A percentile compares a stretch with the other conserved stretches of the same genome.
Conservation (phyloP, 257 asterid genomes). For the Fraxinus cuspidata region DNA sequence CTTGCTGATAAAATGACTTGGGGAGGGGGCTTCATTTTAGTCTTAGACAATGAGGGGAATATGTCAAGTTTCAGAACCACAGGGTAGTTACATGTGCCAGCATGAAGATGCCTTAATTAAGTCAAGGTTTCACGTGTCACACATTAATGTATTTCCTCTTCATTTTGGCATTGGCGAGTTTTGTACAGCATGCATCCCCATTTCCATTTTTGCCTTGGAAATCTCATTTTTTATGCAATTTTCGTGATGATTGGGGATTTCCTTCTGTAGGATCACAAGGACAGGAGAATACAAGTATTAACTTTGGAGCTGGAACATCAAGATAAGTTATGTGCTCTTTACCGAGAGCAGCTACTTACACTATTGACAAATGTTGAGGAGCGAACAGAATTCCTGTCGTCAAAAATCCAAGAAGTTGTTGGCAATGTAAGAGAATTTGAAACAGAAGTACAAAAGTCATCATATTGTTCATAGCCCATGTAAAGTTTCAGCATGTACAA, state of each 20-base stretch:
- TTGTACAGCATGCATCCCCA: not conserved
- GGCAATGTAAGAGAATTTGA: slow-evolving; percentile 33
- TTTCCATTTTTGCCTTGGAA: not conserved
- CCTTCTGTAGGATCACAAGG: slow-evolving; percentile 33
- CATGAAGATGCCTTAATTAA: not conserved
- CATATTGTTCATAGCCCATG: not conserved
- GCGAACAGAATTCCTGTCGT: slow-evolving; percentile 29
- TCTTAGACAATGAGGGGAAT: not conserved
- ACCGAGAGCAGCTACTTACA: slow-evolving; percentile 30
- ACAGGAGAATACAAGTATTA: slow-evolving; percentile 34
- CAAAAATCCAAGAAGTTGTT: slow-evolving; percentile 29
- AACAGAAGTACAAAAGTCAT: slow-evolving; percentile 19
- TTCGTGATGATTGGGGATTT: not conserved
- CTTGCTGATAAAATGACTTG: not conserved
- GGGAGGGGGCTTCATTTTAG: not conserved
- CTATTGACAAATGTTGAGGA: slow-evolving; percentile 28
- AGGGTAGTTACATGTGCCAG: not conserved
- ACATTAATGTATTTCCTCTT: not conserved
- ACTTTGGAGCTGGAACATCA: slow-evolving; percentile 37
- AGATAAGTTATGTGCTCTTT: slow-evolving; percentile 35
- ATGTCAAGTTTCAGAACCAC: not conserved
- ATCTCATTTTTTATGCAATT: not conserved
- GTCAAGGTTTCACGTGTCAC: not conserved
- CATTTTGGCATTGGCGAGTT: not conserved
- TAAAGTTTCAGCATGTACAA: not conserved